Evolutionary conservation across 495 filamentous ascomycete species (phyloP), one percentile per base, ranked within the genome.

Genomic region (Hyphodiscus hymeniophilus): DNA sequence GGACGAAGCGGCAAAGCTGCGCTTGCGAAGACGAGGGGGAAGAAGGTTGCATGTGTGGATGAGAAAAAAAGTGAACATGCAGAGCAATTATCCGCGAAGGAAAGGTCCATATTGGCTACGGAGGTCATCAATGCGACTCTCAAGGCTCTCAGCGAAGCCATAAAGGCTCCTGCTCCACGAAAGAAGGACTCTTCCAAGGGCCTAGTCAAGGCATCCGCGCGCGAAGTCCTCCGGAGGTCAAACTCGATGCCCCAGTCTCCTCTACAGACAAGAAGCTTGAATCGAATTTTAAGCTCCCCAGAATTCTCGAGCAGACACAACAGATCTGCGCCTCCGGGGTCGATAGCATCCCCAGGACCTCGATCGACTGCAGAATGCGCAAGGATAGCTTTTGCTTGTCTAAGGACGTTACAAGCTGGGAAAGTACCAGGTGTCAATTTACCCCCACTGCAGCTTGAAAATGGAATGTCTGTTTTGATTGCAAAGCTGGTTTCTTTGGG

Each of bases 51-150:
- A 28, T 53, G 7, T 22, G 47, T 4, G 50, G 43, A 41, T 57
- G 42, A 38, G 34, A 43, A 24, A 20, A 12, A 12, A 28, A 49
- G 46, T 24, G 36, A 56, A 8, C 51, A 55, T 31, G 63, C 53
- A 21, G 57, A 63, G 24, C 63, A 61, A 38, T 62, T 84, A 38
- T 71, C 74, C 7, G 49, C 67, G 15, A 78, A 78, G 50, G 80
- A 89, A 52, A 81, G 72, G 60, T 75, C 79, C 1, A 70, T 80
- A 33, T 70, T 95, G 34, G 87, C 88, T 3, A 91, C 89, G 2
- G 82, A 90, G 40, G 75, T 91, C 16, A 81, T 92, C 51, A 95
- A 94, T 66, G 70, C 66, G 23, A 78, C 81, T 12, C 65, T 92
- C 17, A 92, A 86, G 59, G 68, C 75, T 7, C 74, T 97, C 10